These are phyloP conservation scores for Kwoniella dejecticola DNA, from an alignment of 768 basidiomycete genomes.

Conservation along the genomic window DNA sequence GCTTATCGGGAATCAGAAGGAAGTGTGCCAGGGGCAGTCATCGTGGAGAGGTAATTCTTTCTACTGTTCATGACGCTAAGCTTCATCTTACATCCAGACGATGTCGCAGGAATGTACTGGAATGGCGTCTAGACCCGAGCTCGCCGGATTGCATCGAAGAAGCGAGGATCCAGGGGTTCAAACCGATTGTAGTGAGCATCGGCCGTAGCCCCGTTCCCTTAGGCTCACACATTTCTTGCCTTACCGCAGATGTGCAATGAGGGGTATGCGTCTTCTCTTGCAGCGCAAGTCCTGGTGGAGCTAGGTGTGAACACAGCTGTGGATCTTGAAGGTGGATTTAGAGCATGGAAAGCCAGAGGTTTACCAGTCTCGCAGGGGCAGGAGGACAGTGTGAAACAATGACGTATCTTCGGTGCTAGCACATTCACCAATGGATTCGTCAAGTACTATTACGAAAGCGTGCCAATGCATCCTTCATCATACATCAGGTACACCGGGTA, in stretches of 20 bases:
- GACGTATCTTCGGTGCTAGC: too few relatives aligned
- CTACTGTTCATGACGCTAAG: neutral
- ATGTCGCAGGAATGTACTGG: slow-evolving; percentile 8
- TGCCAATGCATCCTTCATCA: too few relatives aligned
- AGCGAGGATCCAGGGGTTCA: neutral
- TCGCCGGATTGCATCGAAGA: slow-evolving; percentile 5
- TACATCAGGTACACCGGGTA: neutral
- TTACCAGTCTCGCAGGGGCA: neutral
- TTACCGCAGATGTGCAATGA: slow-evolving; percentile 9
- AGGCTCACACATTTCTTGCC: neutral
- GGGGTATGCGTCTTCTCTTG: slow-evolving; percentile 13
- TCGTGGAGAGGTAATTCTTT: slow-evolving; percentile 8
- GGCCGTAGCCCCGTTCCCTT: too few relatives aligned
- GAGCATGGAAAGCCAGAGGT: slow-evolving; percentile 8
- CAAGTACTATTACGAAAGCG: too few relatives aligned
- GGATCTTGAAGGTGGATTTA: slow-evolving; percentile 14
- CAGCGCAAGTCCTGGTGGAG: neutral
- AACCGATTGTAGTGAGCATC: slow-evolving; percentile 9
- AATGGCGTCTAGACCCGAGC: slow-evolving; percentile 13
- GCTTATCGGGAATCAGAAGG: slow-evolving; percentile 1
- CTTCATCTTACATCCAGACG: neutral
- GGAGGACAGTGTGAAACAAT: too few relatives aligned
- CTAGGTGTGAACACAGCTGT: slow-evolving; percentile 4
- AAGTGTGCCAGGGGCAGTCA: slow-evolving; percentile 3
- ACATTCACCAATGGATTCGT: too few relatives aligned